A percentile compares a stretch with the other conserved stretches of the same genome.
These are phyloP conservation scores for Yarrowia sp. DNA, from an alignment of 805 yeast species.

Conservation along the genomic window DNA sequence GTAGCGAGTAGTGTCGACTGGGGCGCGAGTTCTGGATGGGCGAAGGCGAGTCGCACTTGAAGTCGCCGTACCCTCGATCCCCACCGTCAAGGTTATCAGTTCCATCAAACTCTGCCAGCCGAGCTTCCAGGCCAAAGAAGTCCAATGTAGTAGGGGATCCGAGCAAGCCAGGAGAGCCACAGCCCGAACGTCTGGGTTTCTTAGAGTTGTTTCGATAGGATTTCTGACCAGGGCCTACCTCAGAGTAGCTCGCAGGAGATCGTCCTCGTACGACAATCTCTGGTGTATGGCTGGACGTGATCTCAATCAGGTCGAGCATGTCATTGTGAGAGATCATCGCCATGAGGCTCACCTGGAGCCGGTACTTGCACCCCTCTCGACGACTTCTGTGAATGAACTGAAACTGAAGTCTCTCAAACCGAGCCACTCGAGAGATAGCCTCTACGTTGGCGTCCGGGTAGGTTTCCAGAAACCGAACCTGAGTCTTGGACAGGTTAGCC, in stretches of 20 bases:
- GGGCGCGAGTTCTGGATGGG: not conserved
- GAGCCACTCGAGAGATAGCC: conserved; percentile 23
- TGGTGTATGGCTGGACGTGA: conserved; percentile 4
- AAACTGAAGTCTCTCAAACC: conserved; percentile 35
- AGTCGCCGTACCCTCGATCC: not conserved
- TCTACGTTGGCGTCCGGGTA: conserved; percentile 11
- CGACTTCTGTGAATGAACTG: conserved; percentile 34
- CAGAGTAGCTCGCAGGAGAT: conserved; percentile 33
- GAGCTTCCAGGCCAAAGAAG: conserved; percentile 10
- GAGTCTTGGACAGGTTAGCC: not conserved
- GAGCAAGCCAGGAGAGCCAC: not conserved
- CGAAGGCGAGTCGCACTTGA: conserved; percentile 11
- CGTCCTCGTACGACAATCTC: conserved; percentile 29
- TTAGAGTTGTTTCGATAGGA: not conserved
- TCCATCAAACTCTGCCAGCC: conserved; percentile 13
- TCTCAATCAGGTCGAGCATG: conserved; percentile 5
- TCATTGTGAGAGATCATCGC: conserved; percentile 18
- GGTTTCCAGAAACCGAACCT: conserved; percentile 19
- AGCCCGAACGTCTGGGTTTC: not conserved
- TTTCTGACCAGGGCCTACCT: not conserved
- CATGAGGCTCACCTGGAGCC: conserved; percentile 28
- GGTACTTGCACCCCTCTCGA: conserved; percentile 34
- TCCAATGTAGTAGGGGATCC: conserved; percentile 8
- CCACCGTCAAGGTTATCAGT: conserved; percentile 3
- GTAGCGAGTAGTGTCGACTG: not conserved